Percentiles rank a stretch among this genome's conserved stretches.
These are phyloP conservation scores for Penicillium fimorum DNA, from an alignment of 495 filamentous ascomycete species.

Conservation along the genomic window DNA sequence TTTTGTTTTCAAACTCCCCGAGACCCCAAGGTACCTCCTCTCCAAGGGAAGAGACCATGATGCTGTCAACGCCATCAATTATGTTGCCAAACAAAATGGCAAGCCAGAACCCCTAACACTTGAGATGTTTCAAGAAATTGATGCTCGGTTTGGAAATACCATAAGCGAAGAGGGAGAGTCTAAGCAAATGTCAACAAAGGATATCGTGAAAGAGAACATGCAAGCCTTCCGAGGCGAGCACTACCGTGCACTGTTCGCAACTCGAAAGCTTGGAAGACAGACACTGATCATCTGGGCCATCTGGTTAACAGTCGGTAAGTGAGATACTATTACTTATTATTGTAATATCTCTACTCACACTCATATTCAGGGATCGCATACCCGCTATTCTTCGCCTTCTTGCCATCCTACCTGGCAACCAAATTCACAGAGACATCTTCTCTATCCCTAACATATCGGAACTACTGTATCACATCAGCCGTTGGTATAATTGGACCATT, in stretches of 20 bases:
- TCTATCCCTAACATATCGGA: conserved; percentile 28
- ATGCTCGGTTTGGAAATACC: conserved; percentile 17
- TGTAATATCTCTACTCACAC: background rate
- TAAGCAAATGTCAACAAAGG: conserved; percentile 18
- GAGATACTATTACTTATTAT: background rate
- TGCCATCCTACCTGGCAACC: conserved; percentile 35
- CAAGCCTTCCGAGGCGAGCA: conserved; percentile 28
- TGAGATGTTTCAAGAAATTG: conserved; percentile 32
- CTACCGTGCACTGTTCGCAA: conserved; percentile 30
- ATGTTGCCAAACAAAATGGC: conserved; percentile 30
- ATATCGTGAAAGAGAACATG: conserved; percentile 32
- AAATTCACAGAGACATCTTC: conserved; percentile 30
- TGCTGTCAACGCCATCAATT: conserved; percentile 32
- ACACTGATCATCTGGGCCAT: conserved; percentile 29
- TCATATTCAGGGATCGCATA: conserved; percentile 29
- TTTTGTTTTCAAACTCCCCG: conserved; percentile 34
- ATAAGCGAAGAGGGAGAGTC: background rate
- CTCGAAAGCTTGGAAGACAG: conserved; percentile 21
- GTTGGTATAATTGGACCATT: conserved; percentile 32
- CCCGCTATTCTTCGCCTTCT: conserved; percentile 36
- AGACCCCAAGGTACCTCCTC: conserved; percentile 34
- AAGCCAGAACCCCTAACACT: conserved; percentile 32
- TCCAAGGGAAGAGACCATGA: conserved; percentile 34
- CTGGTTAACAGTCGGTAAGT: conserved; percentile 34
- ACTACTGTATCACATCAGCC: conserved; percentile 36